Conservation (phyloP, 225 moss, liverwort and hornwort genomes). For the Marchantia polymorpha region DNA sequence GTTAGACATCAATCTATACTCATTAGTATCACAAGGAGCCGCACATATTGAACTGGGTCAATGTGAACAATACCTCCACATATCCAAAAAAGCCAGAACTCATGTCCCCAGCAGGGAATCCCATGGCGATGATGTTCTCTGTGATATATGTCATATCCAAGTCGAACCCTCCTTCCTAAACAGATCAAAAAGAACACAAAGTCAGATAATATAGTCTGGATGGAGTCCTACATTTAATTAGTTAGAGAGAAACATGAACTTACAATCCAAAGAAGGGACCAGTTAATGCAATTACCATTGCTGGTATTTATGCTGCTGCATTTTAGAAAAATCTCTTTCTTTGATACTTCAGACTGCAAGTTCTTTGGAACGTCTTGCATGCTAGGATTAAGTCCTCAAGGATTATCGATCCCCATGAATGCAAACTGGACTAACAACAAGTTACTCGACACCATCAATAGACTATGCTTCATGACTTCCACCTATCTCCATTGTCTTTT, state of each 20-base stretch:
- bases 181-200: neutral
- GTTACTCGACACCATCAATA: neutral
- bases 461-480: neutral
- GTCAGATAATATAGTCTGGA: neutral
- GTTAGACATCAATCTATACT: neutral
- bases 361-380: neutral
- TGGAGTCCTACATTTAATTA: neutral
- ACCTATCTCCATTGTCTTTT: constrained; percentile 15
- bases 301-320: too few relatives aligned
- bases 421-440: neutral
- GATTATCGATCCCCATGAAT: neutral
- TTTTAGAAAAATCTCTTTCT: neutral
- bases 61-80: constrained; percentile 63
- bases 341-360: neutral
- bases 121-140: constrained; percentile 99
- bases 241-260: neutral
- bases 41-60: neutral
- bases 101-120: constrained; percentile 96
- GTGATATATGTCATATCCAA: constrained; percentile 95
- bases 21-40: neutral
- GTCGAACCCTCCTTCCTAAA: constrained; percentile 97
- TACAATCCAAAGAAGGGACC: neutral
- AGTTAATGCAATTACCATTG: too few relatives aligned
- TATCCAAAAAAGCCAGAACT: constrained; percentile 97
- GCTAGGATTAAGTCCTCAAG: neutral